Conservation (phyloP, 2,329 filamentous ascomycete species). For the Ceratocystis diversiconidia region DNA sequence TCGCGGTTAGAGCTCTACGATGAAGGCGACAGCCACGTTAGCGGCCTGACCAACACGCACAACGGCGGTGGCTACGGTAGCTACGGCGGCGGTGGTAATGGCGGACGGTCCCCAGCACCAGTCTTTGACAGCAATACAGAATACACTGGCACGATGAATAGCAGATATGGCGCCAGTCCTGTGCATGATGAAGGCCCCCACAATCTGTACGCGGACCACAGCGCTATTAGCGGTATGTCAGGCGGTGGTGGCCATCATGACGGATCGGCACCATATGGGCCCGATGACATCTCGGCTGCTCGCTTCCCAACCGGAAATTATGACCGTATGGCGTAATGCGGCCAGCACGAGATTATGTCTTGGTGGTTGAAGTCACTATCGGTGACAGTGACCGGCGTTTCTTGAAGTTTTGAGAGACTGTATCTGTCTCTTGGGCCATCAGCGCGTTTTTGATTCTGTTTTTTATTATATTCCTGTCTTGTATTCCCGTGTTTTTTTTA, state of each 20-base stretch:
- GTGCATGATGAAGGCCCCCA: conserved; percentile 12
- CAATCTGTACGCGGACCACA: conserved; percentile 4
- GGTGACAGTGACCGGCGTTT: too few relatives aligned
- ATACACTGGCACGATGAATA: conserved; percentile 26
- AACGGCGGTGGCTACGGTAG: conserved; percentile 15
- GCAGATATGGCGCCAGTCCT: conserved; percentile 14
- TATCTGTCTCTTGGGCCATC: background rate
- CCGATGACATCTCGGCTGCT: conserved; percentile 15
- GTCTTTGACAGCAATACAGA: conserved; percentile 39
- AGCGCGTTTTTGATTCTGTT: background rate
- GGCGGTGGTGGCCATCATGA: background rate
- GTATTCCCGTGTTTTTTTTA: background rate
- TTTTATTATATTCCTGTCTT: background rate
- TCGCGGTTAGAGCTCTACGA: conserved; percentile 24
- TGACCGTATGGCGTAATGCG: conserved; percentile 27
- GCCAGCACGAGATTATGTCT: too few relatives aligned
- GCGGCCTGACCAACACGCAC: conserved; percentile 26
- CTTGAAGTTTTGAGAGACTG: too few relatives aligned
- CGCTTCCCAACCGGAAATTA: conserved; percentile 44
- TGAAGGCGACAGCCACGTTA: conserved; percentile 26
- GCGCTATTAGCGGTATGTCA: background rate
- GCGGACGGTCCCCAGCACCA: background rate
- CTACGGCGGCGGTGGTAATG: background rate
- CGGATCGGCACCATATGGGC: conserved; percentile 14
- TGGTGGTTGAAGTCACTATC: too few relatives aligned